These are phyloP conservation scores for Ambrosia hybrid DNA, from an alignment of 140 eudicot genomes.

Conservation along the genomic window DNA sequence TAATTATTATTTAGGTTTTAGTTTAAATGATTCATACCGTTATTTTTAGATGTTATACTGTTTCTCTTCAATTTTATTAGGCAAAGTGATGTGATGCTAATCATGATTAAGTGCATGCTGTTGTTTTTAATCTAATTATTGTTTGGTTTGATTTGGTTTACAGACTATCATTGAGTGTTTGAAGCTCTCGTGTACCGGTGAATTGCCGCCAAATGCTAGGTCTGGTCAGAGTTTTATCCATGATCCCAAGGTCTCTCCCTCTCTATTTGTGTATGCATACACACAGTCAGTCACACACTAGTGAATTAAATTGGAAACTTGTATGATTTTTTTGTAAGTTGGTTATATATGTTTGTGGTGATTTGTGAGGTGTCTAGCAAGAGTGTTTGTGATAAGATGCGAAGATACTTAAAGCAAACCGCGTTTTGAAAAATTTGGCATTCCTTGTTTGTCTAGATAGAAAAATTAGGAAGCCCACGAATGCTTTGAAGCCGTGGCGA, in stretches of 20 bases:
- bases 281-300: not conserved
- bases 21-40: no score
- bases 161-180: constrained; percentile 94
- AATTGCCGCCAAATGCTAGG: constrained; percentile 92
- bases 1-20: not conserved
- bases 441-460: constrained; percentile 8
- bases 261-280: not conserved
- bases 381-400: not conserved
- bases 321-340: not conserved
- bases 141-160: constrained; percentile 3
- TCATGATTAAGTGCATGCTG: not conserved
- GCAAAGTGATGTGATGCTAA: not conserved
- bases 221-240: constrained; percentile 96
- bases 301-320: not conserved
- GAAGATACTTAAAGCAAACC: not conserved
- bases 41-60: not conserved
- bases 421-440: not conserved
- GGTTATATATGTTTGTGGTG: constrained; percentile 13
- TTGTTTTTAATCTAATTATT: not conserved
- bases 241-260: constrained; percentile 77
- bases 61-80: not conserved
- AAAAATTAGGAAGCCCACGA: not conserved
- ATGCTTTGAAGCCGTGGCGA: not conserved
- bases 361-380: not conserved
- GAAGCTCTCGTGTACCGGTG: constrained; percentile 95